phyloP scores from a whole-genome alignment of 768 basidiomycete species.

The Tremella fuciformis region DNA sequence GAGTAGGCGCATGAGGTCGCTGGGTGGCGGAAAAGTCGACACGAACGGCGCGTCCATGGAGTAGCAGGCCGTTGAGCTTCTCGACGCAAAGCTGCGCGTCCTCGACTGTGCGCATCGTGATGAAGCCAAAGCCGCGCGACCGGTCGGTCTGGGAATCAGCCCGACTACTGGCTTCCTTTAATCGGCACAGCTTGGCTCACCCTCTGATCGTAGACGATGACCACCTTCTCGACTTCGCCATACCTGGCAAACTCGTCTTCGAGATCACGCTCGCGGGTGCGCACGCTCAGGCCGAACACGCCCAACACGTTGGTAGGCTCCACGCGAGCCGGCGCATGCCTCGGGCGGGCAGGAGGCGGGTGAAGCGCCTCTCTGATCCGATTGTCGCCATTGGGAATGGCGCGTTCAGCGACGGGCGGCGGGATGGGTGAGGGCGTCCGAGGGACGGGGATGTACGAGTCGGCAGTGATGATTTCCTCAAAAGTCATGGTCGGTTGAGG shows the following conservation, averaged over 20 bases:
- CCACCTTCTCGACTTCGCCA: constrained; percentile 89
- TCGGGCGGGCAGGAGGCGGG: constrained; percentile 14
- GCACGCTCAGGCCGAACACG: constrained; percentile 96
- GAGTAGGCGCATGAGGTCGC: constrained; percentile 90
- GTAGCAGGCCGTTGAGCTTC: constrained; percentile 85
- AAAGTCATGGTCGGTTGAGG: background rate
- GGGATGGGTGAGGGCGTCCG: constrained; percentile 6
- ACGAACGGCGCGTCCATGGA: constrained; percentile 92
- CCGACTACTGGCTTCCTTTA: background rate
- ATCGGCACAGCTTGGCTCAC: constrained; percentile 58
- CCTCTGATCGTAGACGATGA: constrained; percentile 93
- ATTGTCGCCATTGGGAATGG: background rate
- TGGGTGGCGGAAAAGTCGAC: constrained; percentile 96
- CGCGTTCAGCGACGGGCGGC: background rate
- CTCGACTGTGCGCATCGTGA: constrained; percentile 83
- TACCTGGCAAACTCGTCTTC: constrained; percentile 89
- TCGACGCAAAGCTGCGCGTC: constrained; percentile 84
- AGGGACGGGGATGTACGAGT: constrained; percentile 1
- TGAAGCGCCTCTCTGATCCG: constrained; percentile 3
- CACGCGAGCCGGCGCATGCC: constrained; percentile 11
- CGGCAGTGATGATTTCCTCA: constrained; percentile 1
- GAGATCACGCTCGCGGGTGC: constrained; percentile 87
- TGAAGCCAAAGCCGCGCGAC: constrained; percentile 96
- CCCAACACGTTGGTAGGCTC: constrained; percentile 82
- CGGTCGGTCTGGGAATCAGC: constrained; percentile 67